Base-by-base conservation (phyloP, 495 filamentous ascomycete species). In the Aspergillus steynii region DNA sequence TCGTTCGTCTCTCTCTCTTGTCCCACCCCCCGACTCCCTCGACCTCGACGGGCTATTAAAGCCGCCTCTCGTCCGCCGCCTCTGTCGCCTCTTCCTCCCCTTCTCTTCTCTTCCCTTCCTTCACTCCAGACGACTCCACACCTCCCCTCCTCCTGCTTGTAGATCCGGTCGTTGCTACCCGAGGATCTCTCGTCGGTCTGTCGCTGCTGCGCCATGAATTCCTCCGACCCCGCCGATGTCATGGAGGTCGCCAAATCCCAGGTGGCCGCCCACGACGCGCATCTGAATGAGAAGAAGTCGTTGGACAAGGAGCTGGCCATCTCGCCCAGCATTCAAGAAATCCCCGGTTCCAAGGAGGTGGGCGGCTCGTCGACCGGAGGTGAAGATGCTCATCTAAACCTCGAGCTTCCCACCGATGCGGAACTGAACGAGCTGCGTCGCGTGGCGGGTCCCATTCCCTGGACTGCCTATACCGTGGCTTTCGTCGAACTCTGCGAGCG, bases 401-500 rank as follows among this genome's bases (percentile, higher is more conserved):
- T 68, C 59, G 58, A 61, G 8, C 66, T 70, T 49, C 89, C 85
- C 0, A 91, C 85, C 0, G 79, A 81, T 1, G 83, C 87, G 42
- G 75, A 93, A 54, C 66, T 88, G 50, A 61, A 69, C 0, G 85
- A 82, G 0, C 80, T 93, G 7, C 85, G 82, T 28, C 85, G 90
- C 46, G 80, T 93, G 1, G 77, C 88, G 14, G 89, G 83, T 48
- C 78, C 76, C 42, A 80, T 94, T 31, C 88, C 87, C 25, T 86
- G 78, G 78, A 82, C 74, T 14, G 80, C 82, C 7, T 93, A 85
- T 66, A 88, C 86, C 27, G 82, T 94, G 56, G 89, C 86, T 26
- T 87, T 91, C 63, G 83, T 91, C 53, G 90, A 93, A 73, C 71
- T 91, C 59, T 89, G 85, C 75, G 90, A 93, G 77, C 86, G 90